Evolutionary conservation across 108 stramenopile species (phyloP).

Genomic region (Phaeodactylum tricornutum): DNA sequence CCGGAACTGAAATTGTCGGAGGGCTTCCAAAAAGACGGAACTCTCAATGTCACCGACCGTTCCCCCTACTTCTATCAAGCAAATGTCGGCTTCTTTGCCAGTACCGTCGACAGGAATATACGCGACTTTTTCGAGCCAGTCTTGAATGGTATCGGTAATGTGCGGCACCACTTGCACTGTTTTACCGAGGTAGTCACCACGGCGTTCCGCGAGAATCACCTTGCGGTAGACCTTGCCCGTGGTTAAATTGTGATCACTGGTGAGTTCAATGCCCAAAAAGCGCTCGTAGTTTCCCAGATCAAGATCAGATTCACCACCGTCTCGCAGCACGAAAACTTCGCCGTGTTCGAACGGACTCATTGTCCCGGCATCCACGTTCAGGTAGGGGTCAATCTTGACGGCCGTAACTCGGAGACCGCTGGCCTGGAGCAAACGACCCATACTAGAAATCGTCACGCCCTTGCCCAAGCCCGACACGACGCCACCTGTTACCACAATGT

Average conservation of each 20-base stretch:
- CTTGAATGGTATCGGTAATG: conserved; percentile 85
- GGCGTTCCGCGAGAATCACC: conserved; percentile 89
- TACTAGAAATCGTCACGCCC: conserved; percentile 94
- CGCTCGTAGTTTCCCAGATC: conserved; percentile 99
- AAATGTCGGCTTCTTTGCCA: conserved; percentile 77
- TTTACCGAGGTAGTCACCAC: conserved; percentile 98
- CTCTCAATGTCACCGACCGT: conserved; percentile 99
- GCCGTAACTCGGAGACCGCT: conserved; percentile 89
- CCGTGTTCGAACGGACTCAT: conserved; percentile 98
- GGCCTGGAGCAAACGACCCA: conserved; percentile 91
- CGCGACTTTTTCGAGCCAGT: conserved; percentile 76
- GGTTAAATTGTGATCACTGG: conserved; percentile 90
- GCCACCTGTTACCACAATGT: conserved; percentile 96
- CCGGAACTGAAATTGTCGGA: conserved; percentile 97
- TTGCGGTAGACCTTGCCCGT: conserved; percentile 95
- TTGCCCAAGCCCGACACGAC: conserved; percentile 97
- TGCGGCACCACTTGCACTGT: conserved; percentile 97
- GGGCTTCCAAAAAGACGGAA: conserved; percentile 91
- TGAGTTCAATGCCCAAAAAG: conserved; percentile 84
- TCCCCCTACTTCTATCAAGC: conserved; percentile 98
- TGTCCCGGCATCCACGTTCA: conserved; percentile 97
- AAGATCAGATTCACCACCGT: conserved; percentile 98
- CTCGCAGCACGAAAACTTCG: conserved; percentile 91
- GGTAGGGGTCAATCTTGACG: conserved; percentile 98
- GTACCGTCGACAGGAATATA: conserved; percentile 49